Percentiles rank a stretch among this genome's conserved stretches.
These are phyloP conservation scores for Juglanconis oblonga DNA, from an alignment of 2,329 filamentous ascomycete genomes.

Conservation along the genomic window DNA sequence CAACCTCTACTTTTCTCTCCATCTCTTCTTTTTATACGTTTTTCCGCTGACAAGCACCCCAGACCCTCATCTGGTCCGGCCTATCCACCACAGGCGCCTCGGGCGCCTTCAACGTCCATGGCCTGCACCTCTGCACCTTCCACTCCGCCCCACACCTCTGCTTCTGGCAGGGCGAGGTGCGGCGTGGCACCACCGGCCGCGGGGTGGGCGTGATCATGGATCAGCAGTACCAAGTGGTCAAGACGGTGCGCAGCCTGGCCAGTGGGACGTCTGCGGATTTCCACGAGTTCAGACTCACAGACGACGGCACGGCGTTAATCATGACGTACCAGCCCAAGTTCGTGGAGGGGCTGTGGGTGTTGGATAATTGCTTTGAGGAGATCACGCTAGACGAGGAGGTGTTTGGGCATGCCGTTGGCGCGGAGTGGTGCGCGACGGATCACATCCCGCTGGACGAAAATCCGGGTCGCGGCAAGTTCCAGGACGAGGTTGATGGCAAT, in stretches of 20 bases:
- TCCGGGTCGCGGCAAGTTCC: neutral
- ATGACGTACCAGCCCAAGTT: constrained; percentile 6
- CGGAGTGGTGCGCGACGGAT: constrained; percentile 11
- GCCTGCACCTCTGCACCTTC: constrained; percentile 7
- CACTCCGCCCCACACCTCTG: constrained; percentile 4
- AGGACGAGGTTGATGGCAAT: neutral
- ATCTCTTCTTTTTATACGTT: no score
- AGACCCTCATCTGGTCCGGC: constrained; percentile 12
- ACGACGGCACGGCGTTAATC: constrained; percentile 8
- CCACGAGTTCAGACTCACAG: constrained; percentile 7
- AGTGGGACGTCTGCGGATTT: neutral
- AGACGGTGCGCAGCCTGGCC: neutral
- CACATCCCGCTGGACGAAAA: constrained; percentile 5
- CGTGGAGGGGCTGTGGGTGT: constrained; percentile 3
- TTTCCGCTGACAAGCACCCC: neutral
- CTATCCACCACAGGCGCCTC: neutral
- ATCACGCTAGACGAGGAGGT: neutral
- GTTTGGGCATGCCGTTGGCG: neutral
- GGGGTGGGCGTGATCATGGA: constrained; percentile 11
- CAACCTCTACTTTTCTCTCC: no score
- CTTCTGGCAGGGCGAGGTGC: constrained; percentile 8
- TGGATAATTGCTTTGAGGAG: constrained; percentile 10
- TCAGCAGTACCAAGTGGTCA: constrained; percentile 7
- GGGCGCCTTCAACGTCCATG: neutral
- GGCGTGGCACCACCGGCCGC: constrained; percentile 6